These are phyloP conservation scores for Xylaria sp. DNA, from an alignment of 2,329 filamentous ascomycete genomes.

Conservation along the genomic window DNA sequence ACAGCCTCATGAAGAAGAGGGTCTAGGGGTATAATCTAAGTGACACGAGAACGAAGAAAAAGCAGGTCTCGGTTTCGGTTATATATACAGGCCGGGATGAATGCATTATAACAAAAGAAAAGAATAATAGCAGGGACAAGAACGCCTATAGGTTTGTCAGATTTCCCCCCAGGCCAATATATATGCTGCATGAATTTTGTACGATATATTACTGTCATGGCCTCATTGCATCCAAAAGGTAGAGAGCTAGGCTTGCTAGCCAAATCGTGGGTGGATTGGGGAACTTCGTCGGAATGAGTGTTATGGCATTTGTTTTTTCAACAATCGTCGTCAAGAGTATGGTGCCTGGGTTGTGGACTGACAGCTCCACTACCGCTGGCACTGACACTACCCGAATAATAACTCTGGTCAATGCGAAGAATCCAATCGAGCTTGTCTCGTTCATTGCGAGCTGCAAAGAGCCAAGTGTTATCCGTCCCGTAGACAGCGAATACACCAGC, in stretches of 20 bases:
- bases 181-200: constrained; percentile 33
- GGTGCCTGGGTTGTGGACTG: constrained; percentile 51
- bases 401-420: constrained; percentile 88
- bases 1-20: background rate
- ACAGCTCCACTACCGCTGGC: constrained; percentile 53
- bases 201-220: constrained; percentile 35
- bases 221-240: constrained; percentile 33
- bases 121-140: background rate
- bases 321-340: constrained; percentile 40
- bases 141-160: constrained; percentile 24
- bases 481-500: constrained; percentile 93
- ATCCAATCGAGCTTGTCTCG: constrained; percentile 98
- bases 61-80: background rate
- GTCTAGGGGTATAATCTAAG: constrained; percentile 37
- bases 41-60: constrained; percentile 21
- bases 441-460: constrained; percentile 91
- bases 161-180: constrained; percentile 17
- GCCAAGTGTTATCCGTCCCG: constrained; percentile 91
- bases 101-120: constrained; percentile 23
- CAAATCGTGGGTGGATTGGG: background rate
- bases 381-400: constrained; percentile 61
- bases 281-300: background rate
- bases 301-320: constrained; percentile 8
- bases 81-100: constrained; percentile 19
- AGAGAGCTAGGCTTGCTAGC: constrained; percentile 16